These are phyloP conservation scores for Thyridium curvatum DNA, from an alignment of 2,329 filamentous ascomycete genomes.

Conservation along the genomic window DNA sequence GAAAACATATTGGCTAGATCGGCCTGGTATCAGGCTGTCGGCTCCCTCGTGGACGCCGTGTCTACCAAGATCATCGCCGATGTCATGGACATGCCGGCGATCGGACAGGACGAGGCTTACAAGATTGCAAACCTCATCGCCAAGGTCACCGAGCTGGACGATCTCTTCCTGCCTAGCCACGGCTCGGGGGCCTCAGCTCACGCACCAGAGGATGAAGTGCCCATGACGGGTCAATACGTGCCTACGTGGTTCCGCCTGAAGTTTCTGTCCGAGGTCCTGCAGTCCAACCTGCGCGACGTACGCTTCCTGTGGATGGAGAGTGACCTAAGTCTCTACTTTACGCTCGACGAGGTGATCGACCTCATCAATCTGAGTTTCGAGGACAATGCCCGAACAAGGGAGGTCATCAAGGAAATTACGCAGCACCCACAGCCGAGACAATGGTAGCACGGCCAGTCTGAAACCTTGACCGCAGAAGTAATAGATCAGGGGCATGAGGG, in stretches of 20 bases:
- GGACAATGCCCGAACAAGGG: slow-evolving; percentile 51
- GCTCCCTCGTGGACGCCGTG: slow-evolving; percentile 52
- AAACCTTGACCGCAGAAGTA: neutral
- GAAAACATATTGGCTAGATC: slow-evolving; percentile 51
- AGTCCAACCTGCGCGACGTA: slow-evolving; percentile 60
- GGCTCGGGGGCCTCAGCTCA: slow-evolving; percentile 9
- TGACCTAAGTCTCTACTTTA: slow-evolving; percentile 59
- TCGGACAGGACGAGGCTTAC: slow-evolving; percentile 59
- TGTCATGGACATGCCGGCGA: slow-evolving; percentile 54
- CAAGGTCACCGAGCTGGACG: slow-evolving; percentile 50
- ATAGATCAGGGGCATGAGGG: no score
- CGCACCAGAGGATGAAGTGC: slow-evolving; percentile 32
- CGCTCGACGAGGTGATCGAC: slow-evolving; percentile 54
- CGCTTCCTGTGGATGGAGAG: slow-evolving; percentile 59
- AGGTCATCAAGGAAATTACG: slow-evolving; percentile 52
- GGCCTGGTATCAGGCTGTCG: slow-evolving; percentile 57
- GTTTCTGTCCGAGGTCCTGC: slow-evolving; percentile 57
- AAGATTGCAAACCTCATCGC: slow-evolving; percentile 53
- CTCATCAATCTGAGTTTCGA: slow-evolving; percentile 59
- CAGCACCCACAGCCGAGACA: slow-evolving; percentile 37
- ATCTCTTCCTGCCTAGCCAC: slow-evolving; percentile 48
- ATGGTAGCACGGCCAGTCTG: slow-evolving; percentile 2
- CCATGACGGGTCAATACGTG: slow-evolving; percentile 54
- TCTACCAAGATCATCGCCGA: slow-evolving; percentile 54
- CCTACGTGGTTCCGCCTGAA: slow-evolving; percentile 57